Base-by-base conservation (phyloP, 805 yeast genomes). In the Ogataea haglerorum region DNA sequence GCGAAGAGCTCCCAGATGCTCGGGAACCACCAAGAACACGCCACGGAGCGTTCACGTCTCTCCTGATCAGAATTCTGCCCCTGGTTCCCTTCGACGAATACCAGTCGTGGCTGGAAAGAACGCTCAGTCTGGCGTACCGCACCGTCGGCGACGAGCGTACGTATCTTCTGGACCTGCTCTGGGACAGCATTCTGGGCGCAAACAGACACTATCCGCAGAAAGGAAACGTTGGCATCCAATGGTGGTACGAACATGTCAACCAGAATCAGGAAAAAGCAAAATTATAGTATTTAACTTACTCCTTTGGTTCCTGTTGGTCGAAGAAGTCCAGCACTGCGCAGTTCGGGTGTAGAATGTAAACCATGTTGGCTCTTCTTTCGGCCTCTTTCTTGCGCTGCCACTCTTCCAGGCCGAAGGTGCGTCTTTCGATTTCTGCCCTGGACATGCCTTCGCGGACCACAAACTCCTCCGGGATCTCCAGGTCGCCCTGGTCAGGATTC, bases 301-400 rank as follows among this genome's bases (percentile, higher is more conserved):
- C 43, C 6, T 24, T 39, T 13, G 49, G 22, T 33, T 45, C 37
- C 37, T 30, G 43, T 27, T 51, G 75, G 45, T 75, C 80, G 47
- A 76, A 71, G 58, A 75, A 73, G 51, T 85, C 95, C 49, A 82
- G 72, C 43, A 85, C 76, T 13, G 89, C 85, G 65, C 90, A 84
- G 61, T 87, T 87, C 41, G 96, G 96, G 67, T 87, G 95, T 41
- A 78, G 62, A 24, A 77, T 76, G 48, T 73, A 78, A 12, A 75
- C 67, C 43, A 69, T 49, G 39, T 64, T 50, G 46, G 60, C 60
- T 42, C 41, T 49, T 49, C 45, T 34, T 42, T 54, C 58, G 17
- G 45, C 50, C 6, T 43, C 49, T 29, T 46, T 48, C 26, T 36
- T 47, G 35, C 48, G 55, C 29, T 52, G 52, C 54, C 53, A 49